A percentile compares a stretch with the other conserved stretches of the same genome.
Conservation (phyloP, 2,329 filamentous ascomycete species). For the Neurospora sp. region DNA sequence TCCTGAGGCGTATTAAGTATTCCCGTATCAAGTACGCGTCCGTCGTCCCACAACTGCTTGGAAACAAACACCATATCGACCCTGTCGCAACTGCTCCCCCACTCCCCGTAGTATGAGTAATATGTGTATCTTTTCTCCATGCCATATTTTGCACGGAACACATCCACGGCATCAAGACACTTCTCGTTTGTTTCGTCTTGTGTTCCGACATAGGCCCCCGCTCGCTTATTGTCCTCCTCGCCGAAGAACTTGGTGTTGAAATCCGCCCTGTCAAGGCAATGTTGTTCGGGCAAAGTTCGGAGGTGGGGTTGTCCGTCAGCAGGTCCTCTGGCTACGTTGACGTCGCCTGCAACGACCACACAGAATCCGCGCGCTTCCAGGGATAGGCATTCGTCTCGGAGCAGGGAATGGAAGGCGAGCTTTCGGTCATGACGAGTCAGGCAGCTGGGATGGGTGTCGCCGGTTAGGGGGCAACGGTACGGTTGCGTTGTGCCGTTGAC, state of each 20-base stretch:
- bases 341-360: conserved; percentile 39
- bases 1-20: conserved; percentile 30
- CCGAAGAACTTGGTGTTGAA: conserved; percentile 39
- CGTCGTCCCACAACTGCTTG: conserved; percentile 20
- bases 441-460: conserved; percentile 17
- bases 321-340: conserved; percentile 36
- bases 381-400: conserved; percentile 32
- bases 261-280: conserved; percentile 39
- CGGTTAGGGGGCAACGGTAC: conserved; percentile 34
- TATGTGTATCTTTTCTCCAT: conserved; percentile 37
- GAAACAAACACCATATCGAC: conserved; percentile 42
- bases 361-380: conserved; percentile 31
- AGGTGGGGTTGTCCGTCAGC: conserved; percentile 34
- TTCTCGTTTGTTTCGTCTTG: conserved; percentile 17
- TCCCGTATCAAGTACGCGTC: conserved; percentile 17
- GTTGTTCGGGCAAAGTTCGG: conserved; percentile 32
- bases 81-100: conserved; percentile 41
- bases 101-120: conserved; percentile 30
- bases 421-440: conserved; percentile 43
- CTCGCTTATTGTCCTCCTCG: conserved; percentile 10
- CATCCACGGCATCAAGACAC: conserved; percentile 29
- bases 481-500: conserved; percentile 40
- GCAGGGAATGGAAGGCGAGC: conserved; percentile 32
- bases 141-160: conserved; percentile 35
- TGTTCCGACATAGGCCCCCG: conserved; percentile 6